Evolutionary conservation across 2,329 filamentous ascomycete species (phyloP).

Genomic region (Stagonosporopsis vannaccii): DNA sequence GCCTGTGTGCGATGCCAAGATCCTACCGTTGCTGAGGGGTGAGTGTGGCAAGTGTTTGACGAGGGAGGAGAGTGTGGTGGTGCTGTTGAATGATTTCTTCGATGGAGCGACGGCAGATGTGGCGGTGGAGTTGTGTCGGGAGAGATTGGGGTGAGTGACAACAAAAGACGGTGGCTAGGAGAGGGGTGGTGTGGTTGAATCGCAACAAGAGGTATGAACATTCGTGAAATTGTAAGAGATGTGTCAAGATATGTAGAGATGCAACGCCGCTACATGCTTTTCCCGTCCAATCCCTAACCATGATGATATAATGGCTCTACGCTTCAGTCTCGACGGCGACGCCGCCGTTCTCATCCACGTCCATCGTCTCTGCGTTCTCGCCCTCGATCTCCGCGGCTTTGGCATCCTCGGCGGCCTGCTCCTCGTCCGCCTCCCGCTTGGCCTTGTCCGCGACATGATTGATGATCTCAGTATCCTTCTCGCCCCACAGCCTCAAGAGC

Average conservation of each 20-base stretch:
- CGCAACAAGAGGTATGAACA: not conserved
- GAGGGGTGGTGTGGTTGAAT: not conserved
- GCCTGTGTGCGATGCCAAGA: conserved; percentile 57
- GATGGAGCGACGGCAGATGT: conserved; percentile 60
- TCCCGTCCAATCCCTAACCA: not conserved
- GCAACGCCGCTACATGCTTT: not conserved
- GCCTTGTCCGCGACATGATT: conserved; percentile 47
- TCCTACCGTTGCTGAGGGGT: conserved; percentile 56
- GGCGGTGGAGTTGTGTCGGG: conserved; percentile 51
- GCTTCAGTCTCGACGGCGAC: conserved; percentile 13
- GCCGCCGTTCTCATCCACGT: conserved; percentile 19
- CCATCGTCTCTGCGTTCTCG: conserved; percentile 22
- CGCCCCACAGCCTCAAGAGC: conserved; percentile 89
- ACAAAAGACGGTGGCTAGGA: too few relatives aligned
- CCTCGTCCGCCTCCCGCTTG: conserved; percentile 32
- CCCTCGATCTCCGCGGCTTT: conserved; percentile 24
- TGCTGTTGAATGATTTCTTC: conserved; percentile 61
- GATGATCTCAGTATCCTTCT: conserved; percentile 77
- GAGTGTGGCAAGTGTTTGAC: conserved; percentile 52
- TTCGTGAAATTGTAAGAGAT: not conserved
- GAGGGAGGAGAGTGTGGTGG: conserved; percentile 53
- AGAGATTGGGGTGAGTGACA: conserved; percentile 43
- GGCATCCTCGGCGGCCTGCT: conserved; percentile 20
- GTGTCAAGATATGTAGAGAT: not conserved
- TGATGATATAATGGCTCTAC: not conserved